phyloP scores from a whole-genome alignment of 139 green algal species.

The Chlorella sp. region DNA sequence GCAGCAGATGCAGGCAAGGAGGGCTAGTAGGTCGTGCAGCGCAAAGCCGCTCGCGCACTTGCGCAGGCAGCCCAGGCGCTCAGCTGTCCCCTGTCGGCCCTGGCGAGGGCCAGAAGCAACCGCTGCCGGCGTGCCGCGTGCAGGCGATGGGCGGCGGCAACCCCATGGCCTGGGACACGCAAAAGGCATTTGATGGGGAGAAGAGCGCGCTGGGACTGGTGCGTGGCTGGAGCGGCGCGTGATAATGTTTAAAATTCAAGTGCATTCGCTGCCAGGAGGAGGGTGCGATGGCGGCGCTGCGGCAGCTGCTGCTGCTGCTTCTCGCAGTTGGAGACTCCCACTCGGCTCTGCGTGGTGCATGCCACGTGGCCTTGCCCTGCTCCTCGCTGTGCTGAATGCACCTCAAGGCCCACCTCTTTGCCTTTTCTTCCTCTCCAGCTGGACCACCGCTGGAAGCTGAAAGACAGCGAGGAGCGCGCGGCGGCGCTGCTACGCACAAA shows the following conservation, averaged over 20 bases:
- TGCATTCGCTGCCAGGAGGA: not conserved
- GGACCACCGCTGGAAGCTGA: constrained; percentile 74
- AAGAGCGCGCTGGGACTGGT: constrained; percentile 54
- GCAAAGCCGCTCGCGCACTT: too few species aligned
- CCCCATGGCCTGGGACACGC: constrained; percentile 56
- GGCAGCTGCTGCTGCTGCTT: not conserved
- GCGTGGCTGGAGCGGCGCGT: not conserved
- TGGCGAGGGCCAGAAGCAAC: too few species aligned
- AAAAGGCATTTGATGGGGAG: constrained; percentile 76
- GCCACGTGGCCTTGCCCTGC: not conserved
- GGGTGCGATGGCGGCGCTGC: not conserved
- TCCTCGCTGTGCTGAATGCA: not conserved
- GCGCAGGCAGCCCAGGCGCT: too few species aligned
- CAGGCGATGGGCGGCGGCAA: constrained; percentile 51
- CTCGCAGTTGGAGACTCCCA: not conserved
- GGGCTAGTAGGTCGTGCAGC: too few species aligned
- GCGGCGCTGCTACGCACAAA: constrained; percentile 52
- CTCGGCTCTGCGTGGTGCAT: too few species aligned
- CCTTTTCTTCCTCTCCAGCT: constrained; percentile 40
- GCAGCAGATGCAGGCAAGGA: constrained; percentile 55
- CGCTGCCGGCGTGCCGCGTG: too few species aligned
- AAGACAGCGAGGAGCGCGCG: constrained; percentile 62
- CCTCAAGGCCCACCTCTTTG: too few species aligned
- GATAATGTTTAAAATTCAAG: not conserved
- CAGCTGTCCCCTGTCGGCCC: too few species aligned